Evolutionary conservation across 441 rosid genomes (phyloP), one percentile per base, ranked within the genome.

Genomic region (Hura crepitans): DNA sequence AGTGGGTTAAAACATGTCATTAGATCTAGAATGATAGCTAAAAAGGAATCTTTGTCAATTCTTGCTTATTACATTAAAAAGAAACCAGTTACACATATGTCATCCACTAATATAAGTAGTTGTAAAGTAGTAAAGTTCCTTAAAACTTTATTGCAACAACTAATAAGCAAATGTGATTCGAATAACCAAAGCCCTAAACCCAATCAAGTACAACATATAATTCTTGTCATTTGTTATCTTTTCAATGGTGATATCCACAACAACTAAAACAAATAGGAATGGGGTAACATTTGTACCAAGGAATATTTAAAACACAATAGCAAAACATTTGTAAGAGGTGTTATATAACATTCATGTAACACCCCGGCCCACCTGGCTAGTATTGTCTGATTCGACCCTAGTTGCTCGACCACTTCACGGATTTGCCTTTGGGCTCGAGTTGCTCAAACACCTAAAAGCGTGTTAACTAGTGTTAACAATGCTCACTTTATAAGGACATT

Each of bases 1-100:
- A 6, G 97, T 91, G 1, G 91, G 86, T 71, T 96, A 87, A 93
- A 92, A 73, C 97, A 96, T 6, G 99, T 92, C 68, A 96, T 96
- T 17, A 93, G 97, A 80, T 92, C 96, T 58, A 97, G 99, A 76
- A 92, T 80, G 75, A 91, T 81, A 55, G 81, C 97, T 61, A 91
- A 84, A 65, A 88, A 82, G 68, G 92, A 81, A 65, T 72, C 86
- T 59, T 81, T 81, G 72, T 98, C 96, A 22, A 96, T 71, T 79
- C 80, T 87, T 68, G 89, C 96, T 96, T 96, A 88, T 84, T 78
- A 85, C 85, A 85, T n/a, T 51, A 39, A 77, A 66, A 83, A 54
- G 39, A 63, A 59, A 69, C 39, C 30, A 69, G 70, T 77, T 27
- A 57, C 20, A 57, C 73, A 78, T 28, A 60, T 39, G 66, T 9